Conservation (phyloP, 441 rosid genomes). For the Croton laevigatus region DNA sequence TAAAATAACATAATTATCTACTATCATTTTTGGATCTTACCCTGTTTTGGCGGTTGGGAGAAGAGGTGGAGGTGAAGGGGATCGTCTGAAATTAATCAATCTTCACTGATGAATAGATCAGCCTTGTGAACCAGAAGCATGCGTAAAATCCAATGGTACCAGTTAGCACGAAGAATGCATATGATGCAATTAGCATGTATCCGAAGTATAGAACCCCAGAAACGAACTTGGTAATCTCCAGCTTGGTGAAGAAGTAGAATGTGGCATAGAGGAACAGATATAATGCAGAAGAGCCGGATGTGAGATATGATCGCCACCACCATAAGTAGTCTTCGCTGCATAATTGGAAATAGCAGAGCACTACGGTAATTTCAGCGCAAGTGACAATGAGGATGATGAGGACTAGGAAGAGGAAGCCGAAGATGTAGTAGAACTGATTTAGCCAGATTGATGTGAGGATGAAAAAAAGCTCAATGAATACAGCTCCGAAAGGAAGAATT, state of each 20-base stretch:
- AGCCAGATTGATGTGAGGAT: constrained; percentile 95
- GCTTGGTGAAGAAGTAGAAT: constrained; percentile 96
- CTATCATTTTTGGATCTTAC: constrained; percentile 26
- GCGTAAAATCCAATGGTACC: constrained; percentile 94
- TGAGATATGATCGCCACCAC: constrained; percentile 99
- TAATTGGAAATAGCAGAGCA: constrained; percentile 92
- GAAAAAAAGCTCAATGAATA: constrained; percentile 89
- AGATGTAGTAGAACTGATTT: constrained; percentile 92
- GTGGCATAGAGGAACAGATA: constrained; percentile 85
- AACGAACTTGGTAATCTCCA: constrained; percentile 79
- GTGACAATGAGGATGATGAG: constrained; percentile 75
- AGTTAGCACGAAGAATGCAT: constrained; percentile 76
- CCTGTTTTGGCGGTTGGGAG: constrained; percentile 4
- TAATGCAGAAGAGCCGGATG: constrained; percentile 87
- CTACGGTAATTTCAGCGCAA: constrained; percentile 87
- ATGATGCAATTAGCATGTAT: constrained; percentile 82
- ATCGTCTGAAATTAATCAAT: constrained; percentile 47
- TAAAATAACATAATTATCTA: constrained; percentile 32
- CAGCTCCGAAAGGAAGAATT: constrained; percentile 91
- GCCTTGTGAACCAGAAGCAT: constrained; percentile 95
- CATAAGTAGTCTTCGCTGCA: constrained; percentile 95
- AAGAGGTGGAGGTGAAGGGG: background rate
- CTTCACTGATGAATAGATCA: constrained; percentile 90
- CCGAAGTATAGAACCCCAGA: constrained; percentile 84
- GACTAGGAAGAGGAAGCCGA: constrained; percentile 92